phyloP scores from a whole-genome alignment of 768 basidiomycete genomes.

The Hygrophoropsis aurantiaca region DNA sequence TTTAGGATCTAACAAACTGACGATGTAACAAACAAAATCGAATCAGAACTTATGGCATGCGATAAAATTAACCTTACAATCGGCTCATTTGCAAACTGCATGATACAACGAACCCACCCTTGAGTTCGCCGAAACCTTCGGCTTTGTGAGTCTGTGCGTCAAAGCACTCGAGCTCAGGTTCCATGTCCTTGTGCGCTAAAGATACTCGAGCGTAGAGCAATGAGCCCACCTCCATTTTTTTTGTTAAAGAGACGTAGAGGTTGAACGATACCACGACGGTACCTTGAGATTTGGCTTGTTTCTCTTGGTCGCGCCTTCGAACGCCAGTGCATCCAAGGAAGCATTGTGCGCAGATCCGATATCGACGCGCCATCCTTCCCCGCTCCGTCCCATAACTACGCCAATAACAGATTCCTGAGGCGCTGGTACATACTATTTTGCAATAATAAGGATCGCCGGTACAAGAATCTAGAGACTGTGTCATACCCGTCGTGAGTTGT shows the following conservation, averaged over 20 bases:
- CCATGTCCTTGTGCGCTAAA: conserved; percentile 95
- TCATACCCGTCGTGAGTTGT: conserved; percentile 81
- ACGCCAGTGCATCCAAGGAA: conserved; percentile 84
- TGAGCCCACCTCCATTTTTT: conserved; percentile 73
- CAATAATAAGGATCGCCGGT: neutral
- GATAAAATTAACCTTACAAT: conserved; percentile 65
- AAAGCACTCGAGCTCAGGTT: conserved; percentile 96
- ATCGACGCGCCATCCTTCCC: conserved; percentile 92
- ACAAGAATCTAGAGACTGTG: neutral
- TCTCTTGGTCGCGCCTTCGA: conserved; percentile 94
- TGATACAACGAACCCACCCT: conserved; percentile 79
- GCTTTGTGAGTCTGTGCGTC: conserved; percentile 91
- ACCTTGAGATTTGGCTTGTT: conserved; percentile 95
- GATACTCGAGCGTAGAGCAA: conserved; percentile 92
- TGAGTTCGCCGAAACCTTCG: conserved; percentile 92
- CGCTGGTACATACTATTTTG: conserved; percentile 81
- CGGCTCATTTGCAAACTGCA: conserved; percentile 87
- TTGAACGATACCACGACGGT: conserved; percentile 3
- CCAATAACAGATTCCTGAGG: conserved; percentile 89
- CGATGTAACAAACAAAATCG: neutral
- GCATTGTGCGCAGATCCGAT: conserved; percentile 89
- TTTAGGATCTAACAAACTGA: conserved; percentile 74
- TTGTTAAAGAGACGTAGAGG: conserved; percentile 4
- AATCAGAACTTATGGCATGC: conserved; percentile 5
- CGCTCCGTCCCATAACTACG: conserved; percentile 72